Conservation (phyloP, 2,329 filamentous ascomycete genomes). For the Exophiala alcalophila region DNA sequence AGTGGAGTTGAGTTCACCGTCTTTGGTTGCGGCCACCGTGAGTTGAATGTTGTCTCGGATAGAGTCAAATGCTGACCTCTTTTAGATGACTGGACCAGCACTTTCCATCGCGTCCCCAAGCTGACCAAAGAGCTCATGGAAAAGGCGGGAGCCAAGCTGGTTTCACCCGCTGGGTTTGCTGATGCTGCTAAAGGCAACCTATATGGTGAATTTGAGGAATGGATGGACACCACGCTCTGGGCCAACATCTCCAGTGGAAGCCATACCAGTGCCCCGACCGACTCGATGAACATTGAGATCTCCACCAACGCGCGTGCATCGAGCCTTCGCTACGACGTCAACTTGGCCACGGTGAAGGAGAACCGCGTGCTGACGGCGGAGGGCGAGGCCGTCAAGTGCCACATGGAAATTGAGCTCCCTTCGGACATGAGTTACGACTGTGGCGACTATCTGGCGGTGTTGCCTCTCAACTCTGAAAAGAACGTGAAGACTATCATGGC, state of each 20-base stretch:
- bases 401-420: slow-evolving; percentile 64
- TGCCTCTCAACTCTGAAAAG: slow-evolving; percentile 63
- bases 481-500: slow-evolving; percentile 60
- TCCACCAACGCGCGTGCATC: slow-evolving; percentile 53
- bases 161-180: slow-evolving; percentile 53
- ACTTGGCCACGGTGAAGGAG: slow-evolving; percentile 57
- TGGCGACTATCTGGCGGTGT: slow-evolving; percentile 68
- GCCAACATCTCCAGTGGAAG: slow-evolving; percentile 42
- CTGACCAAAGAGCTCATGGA: slow-evolving; percentile 55
- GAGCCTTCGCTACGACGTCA: slow-evolving; percentile 60
- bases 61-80: slow-evolving; percentile 1
- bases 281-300: slow-evolving; percentile 43
- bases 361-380: slow-evolving; percentile 52
- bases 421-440: slow-evolving; percentile 59
- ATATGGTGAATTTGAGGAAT: slow-evolving; percentile 65
- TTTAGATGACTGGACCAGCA: slow-evolving; percentile 46
- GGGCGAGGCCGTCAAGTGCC: slow-evolving; percentile 55
- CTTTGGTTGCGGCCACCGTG: slow-evolving; percentile 63
- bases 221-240: slow-evolving; percentile 61
- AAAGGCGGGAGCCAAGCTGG: slow-evolving; percentile 47
- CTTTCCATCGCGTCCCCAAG: slow-evolving; percentile 66
- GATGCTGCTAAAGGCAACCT: slow-evolving; percentile 63
- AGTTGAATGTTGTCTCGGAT: neutral
- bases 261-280: slow-evolving; percentile 19
- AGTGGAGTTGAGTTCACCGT: slow-evolving; percentile 62